Evolutionary conservation across 2,329 filamentous ascomycete genomes (phyloP).

Genomic region (Fusarium camptoceras): DNA sequence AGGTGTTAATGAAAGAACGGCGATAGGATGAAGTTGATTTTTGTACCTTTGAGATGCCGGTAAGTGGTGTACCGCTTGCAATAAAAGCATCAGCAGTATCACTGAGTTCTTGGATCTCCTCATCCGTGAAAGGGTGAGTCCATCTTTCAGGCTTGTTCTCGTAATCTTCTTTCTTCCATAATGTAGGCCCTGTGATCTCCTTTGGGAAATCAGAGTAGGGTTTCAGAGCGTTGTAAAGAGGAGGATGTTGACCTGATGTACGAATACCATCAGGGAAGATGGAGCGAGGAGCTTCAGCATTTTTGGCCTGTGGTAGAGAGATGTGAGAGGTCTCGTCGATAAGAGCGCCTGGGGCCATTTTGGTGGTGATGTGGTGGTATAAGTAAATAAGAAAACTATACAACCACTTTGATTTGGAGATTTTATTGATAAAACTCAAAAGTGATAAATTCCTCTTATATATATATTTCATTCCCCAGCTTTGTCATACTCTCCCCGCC

Average conservation of each 20-base stretch:
- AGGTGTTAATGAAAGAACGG: constrained; percentile 6
- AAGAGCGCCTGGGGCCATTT: constrained; percentile 45
- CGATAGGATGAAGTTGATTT: too few species aligned
- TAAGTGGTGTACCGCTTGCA: constrained; percentile 71
- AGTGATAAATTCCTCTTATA: constrained; percentile 4
- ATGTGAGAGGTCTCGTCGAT: constrained; percentile 34
- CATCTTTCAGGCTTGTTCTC: constrained; percentile 73
- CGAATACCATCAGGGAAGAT: constrained; percentile 62
- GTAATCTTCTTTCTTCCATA: constrained; percentile 78
- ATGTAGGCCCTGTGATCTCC: constrained; percentile 76
- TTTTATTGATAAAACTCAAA: constrained; percentile 5
- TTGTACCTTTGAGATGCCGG: constrained; percentile 67
- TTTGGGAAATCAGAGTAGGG: constrained; percentile 78
- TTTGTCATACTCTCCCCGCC: constrained; percentile 36
- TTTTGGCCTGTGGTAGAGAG: constrained; percentile 40
- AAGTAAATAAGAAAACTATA: not conserved
- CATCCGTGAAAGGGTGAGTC: constrained; percentile 76
- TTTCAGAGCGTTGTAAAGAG: constrained; percentile 71
- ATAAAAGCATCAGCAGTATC: constrained; percentile 77
- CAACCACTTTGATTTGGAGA: not conserved
- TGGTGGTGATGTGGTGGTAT: not conserved
- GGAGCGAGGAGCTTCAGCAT: constrained; percentile 43
- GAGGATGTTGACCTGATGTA: constrained; percentile 77
- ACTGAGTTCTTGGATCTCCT: constrained; percentile 76
- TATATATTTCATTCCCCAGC: constrained; percentile 22